Evolutionary conservation across 2,329 filamentous ascomycete genomes (phyloP), one percentile per base, ranked within the genome.

Genomic region (Ceratocystis albifundus): DNA sequence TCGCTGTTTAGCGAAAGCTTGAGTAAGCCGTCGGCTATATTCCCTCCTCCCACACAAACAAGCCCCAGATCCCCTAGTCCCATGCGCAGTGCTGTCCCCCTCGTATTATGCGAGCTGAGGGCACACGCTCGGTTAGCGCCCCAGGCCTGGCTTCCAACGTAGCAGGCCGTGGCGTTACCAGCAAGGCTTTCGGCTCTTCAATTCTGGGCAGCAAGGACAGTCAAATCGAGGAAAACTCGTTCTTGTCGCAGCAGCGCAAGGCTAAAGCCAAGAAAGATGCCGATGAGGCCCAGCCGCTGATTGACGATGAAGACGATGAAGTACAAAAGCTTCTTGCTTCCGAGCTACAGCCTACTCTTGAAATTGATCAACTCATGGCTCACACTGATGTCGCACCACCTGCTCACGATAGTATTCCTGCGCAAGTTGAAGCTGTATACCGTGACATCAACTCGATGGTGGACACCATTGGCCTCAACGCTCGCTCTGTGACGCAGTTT

Each of bases 381-480:
- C 82, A 84, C 70, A 77, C 81, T 2, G 81, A 84, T 68, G 78
- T 81, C 50, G 78, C 77, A 4, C 77, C 80, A 3, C 78, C 80
- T 15, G 80, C 80, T 15, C 77, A 79, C 64, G 81, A 85, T 65
- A 84, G 80, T 59, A 78, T 87, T 41, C 81, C 84, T 3, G 79
- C 81, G 7, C 84, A 87, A 70, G 84, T 85, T 25, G 85, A 88
- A 71, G 81, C 84, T 20, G 78, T 88, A 0, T 94, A 89, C 74
- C 83, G 88, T 57, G 89, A 93, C 71, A 89, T 93, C 73, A 93
- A 94, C 74, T 89, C 89, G 12, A 99, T 97, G 94, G 86, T 99
- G 55, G 90, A 96, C 71, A 93, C 89, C 0, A 78, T 97, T 50
- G 93, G 93, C 8, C 82, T 96, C 62, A 97, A 97, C 73, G 85